A percentile compares a stretch with the other conserved stretches of the same genome.
Evolutionary conservation across 257 asterid species (phyloP).

Genomic region (Przewalskia tangutica): DNA sequence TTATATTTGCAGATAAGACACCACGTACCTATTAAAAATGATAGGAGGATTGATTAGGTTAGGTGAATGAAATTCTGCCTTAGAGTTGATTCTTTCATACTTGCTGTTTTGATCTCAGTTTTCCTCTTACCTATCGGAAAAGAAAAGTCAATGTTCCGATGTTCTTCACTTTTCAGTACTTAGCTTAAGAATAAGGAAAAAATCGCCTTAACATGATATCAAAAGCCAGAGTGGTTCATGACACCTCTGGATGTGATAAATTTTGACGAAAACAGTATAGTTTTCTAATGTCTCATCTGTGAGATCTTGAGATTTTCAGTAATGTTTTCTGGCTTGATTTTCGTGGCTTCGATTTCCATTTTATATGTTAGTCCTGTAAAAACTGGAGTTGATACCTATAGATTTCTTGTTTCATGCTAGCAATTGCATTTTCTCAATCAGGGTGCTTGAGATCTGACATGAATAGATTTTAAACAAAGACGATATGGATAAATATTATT

Average conservation of each 20-base stretch:
- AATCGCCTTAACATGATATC: neutral
- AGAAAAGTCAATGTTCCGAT: neutral
- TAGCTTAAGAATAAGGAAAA: neutral
- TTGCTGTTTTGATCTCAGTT: neutral
- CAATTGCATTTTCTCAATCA: neutral
- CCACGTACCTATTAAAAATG: neutral
- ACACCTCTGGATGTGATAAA: neutral
- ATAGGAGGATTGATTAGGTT: neutral
- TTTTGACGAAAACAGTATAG: neutral
- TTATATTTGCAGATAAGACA: neutral
- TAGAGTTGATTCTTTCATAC: neutral
- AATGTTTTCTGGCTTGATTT: neutral
- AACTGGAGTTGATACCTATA: neutral
- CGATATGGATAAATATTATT: neutral
- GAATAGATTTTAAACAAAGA: neutral
- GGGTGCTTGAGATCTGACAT: neutral
- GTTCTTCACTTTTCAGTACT: neutral
- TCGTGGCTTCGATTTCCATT: neutral
- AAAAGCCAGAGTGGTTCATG: neutral
- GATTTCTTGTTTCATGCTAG: neutral
- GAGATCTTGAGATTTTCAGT: neutral
- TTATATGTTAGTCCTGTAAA: neutral
- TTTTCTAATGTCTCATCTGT: neutral
- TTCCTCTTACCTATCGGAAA: neutral
- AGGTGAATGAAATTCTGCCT: neutral